Conservation (phyloP, 2,329 filamentous ascomycete species). For the Penicillium hordei region DNA sequence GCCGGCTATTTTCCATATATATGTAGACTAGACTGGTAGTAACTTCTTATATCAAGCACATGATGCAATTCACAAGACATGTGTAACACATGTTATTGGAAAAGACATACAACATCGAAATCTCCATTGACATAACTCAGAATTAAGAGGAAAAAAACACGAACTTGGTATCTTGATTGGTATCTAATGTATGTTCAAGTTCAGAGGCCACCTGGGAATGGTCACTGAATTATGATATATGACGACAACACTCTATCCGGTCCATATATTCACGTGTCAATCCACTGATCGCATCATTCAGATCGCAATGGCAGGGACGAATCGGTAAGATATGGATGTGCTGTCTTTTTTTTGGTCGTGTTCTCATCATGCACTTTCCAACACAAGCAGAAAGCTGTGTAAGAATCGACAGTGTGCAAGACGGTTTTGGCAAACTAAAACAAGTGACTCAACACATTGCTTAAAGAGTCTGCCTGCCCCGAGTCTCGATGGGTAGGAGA, state of each 20-base stretch:
- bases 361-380: neutral
- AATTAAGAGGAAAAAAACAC: neutral
- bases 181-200: conserved; percentile 5
- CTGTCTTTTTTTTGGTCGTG: neutral
- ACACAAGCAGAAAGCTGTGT: neutral
- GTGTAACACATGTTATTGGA: neutral
- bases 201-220: neutral
- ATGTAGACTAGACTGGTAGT: neutral
- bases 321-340: neutral
- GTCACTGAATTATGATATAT: neutral
- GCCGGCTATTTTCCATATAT: neutral
- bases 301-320: neutral
- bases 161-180: conserved; percentile 9
- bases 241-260: neutral
- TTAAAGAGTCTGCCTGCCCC: conserved; percentile 44
- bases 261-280: neutral
- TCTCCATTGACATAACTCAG: neutral
- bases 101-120: neutral
- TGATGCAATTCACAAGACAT: neutral
- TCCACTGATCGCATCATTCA: neutral
- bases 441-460: neutral
- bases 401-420: neutral
- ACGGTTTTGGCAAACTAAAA: neutral
- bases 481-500: conserved; percentile 49
- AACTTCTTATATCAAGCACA: neutral